A percentile compares a stretch with the other conserved stretches of the same genome.
Evolutionary conservation across 306 rosid species (phyloP).

Genomic region (Erythrophleum fordii): DNA sequence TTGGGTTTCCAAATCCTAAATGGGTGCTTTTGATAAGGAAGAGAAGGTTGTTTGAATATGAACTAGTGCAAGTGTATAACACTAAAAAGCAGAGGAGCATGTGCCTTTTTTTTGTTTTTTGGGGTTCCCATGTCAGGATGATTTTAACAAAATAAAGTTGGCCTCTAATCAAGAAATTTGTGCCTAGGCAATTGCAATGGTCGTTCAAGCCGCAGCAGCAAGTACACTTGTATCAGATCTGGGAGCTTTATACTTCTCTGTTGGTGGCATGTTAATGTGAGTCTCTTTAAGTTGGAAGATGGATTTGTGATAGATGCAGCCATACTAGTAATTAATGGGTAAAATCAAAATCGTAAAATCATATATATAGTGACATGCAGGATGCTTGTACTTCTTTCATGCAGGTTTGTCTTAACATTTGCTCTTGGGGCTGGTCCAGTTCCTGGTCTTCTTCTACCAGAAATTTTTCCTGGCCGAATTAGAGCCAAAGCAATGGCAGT

Average conservation of each 20-base stretch:
- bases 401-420: constrained; percentile 93
- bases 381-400: constrained; percentile 29
- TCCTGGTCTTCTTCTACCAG: constrained; percentile 92
- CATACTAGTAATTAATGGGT: constrained; percentile 3
- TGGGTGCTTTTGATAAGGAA: constrained; percentile 21
- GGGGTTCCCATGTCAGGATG: not conserved
- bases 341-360: constrained; percentile 4
- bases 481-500: constrained; percentile 97
- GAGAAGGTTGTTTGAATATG: constrained; percentile 23
- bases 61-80: constrained; percentile 3
- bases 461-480: constrained; percentile 86
- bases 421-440: constrained; percentile 99
- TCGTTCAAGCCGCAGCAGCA: constrained; percentile 78
- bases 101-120: constrained; percentile 2
- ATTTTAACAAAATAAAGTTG: constrained; percentile 14
- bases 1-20: constrained; percentile 13
- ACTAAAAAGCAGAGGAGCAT: constrained; percentile 6
- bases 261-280: constrained; percentile 95
- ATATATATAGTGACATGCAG: not conserved
- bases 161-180: constrained; percentile 18
- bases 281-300: constrained; percentile 45
- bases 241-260: constrained; percentile 74
- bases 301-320: constrained; percentile 33
- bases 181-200: constrained; percentile 73
- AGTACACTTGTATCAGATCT: constrained; percentile 53